phyloP scores from a whole-genome alignment of 176 grass and related monocot species.

The Oryza glumipatula region DNA sequence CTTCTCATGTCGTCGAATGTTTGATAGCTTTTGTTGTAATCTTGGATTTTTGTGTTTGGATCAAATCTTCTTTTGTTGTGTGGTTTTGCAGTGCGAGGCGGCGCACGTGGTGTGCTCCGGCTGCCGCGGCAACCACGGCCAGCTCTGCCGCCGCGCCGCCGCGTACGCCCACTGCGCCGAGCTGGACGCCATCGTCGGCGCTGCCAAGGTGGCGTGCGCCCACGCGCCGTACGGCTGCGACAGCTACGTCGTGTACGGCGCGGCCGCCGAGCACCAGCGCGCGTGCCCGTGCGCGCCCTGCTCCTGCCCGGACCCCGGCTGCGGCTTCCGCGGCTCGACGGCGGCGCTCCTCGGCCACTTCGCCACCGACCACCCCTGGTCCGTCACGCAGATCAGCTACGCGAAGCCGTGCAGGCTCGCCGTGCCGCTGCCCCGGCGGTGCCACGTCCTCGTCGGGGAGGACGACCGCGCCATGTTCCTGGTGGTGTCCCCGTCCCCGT shows the following conservation, averaged over 20 bases:
- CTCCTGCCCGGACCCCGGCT: constrained; percentile 39
- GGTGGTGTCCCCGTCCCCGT: too few relatives aligned
- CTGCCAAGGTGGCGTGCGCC: neutral
- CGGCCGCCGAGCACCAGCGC: neutral
- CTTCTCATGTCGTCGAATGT: too few relatives aligned
- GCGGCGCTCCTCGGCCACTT: constrained; percentile 11
- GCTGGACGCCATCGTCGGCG: constrained; percentile 18
- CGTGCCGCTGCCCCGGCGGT: neutral
- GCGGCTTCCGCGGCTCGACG: constrained; percentile 30
- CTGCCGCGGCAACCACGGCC: too few relatives aligned
- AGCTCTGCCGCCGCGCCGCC: too few relatives aligned
- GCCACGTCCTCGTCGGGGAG: neutral
- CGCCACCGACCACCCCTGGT: constrained; percentile 5
- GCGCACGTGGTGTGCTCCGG: too few relatives aligned
- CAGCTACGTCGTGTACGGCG: constrained; percentile 18
- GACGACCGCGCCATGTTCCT: neutral
- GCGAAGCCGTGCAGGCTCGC: neutral
- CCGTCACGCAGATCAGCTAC: constrained; percentile 9
- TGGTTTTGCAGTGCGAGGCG: too few relatives aligned
- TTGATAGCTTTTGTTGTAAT: too few relatives aligned
- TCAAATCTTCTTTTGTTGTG: too few relatives aligned
- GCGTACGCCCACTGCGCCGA: too few relatives aligned
- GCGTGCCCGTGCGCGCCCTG: constrained; percentile 38
- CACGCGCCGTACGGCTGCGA: constrained; percentile 23
- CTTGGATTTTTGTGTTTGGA: too few relatives aligned